A percentile compares a stretch with the other conserved stretches of the same genome.
phyloP scores from a whole-genome alignment of 129 eudicot species.

The Gnaphalium uliginosum region DNA sequence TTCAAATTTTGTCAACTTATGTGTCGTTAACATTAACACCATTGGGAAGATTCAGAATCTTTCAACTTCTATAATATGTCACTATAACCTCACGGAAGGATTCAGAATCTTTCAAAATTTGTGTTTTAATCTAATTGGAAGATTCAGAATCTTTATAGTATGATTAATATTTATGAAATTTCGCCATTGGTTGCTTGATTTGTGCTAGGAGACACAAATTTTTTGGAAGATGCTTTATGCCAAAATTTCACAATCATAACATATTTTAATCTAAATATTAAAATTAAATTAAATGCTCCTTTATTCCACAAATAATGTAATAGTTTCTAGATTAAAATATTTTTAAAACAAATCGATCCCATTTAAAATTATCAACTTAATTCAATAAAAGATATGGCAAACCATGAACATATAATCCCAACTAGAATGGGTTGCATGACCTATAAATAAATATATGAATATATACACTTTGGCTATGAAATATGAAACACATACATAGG shows the following conservation, averaged over 20 bases:
- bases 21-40: background rate
- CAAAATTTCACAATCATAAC: conserved; percentile 13
- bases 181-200: conserved; percentile 25
- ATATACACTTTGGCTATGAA: background rate
- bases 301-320: background rate
- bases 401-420: background rate
- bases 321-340: background rate
- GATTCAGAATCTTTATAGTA: conserved; percentile 20
- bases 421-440: conserved; percentile 10
- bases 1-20: background rate
- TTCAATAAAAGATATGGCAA: background rate
- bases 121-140: conserved; percentile 1
- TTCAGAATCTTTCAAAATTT: background rate
- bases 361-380: background rate
- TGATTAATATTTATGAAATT: conserved; percentile 9
- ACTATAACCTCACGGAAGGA: conserved; percentile 3
- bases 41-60: conserved; percentile 30
- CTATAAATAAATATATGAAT: conserved; percentile 17
- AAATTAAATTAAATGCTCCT: no score
- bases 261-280: background rate
- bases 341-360: background rate
- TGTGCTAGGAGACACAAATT: background rate
- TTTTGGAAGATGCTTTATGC: background rate
- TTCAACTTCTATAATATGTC: background rate
- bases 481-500: conserved; percentile 11